phyloP scores from a whole-genome alignment of 768 basidiomycete species.

The Boletellus ananiceps region DNA sequence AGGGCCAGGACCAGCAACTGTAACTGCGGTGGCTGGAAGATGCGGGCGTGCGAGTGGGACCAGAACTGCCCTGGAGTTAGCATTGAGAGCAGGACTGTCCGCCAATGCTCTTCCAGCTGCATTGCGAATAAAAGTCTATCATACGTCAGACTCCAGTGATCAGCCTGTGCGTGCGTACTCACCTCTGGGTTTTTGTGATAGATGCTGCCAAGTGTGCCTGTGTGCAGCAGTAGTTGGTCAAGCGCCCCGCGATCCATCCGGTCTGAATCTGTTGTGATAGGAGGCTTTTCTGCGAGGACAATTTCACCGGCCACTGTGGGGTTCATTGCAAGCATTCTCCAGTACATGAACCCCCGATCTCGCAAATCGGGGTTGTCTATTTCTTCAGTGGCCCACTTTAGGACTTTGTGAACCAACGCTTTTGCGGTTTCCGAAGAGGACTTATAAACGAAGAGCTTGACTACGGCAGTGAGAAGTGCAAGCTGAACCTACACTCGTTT shows the following conservation, averaged over 20 bases:
- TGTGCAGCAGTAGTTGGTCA: slow-evolving; percentile 91
- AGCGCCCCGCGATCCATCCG: slow-evolving; percentile 95
- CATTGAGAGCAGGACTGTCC: slow-evolving; percentile 88
- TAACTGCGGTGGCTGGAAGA: slow-evolving; percentile 41
- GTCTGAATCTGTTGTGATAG: slow-evolving; percentile 97
- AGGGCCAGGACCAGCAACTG: slow-evolving; percentile 54
- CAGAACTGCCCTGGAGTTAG: slow-evolving; percentile 68
- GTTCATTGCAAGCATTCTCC: slow-evolving; percentile 93
- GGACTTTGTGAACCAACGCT: slow-evolving; percentile 86
- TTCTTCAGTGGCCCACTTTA: slow-evolving; percentile 97
- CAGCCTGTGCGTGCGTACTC: slow-evolving; percentile 10
- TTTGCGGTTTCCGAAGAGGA: slow-evolving; percentile 78
- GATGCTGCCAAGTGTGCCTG: slow-evolving; percentile 90
- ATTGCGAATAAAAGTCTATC: slow-evolving; percentile 88
- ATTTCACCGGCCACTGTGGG: slow-evolving; percentile 84
- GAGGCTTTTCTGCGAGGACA: slow-evolving; percentile 88
- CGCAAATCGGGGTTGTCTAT: slow-evolving; percentile 97
- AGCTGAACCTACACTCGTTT: slow-evolving; percentile 73
- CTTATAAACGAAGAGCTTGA: slow-evolving; percentile 94
- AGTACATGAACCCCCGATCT: slow-evolving; percentile 99
- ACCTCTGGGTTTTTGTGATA: slow-evolving; percentile 98
- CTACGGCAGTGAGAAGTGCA: slow-evolving; percentile 86
- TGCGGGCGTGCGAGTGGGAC: slow-evolving; percentile 54
- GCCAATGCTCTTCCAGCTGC: slow-evolving; percentile 76
- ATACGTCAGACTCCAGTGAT: slow-evolving; percentile 11